A percentile compares a stretch with the other conserved stretches of the same genome.
These are phyloP conservation scores for Aspergillus floridensis DNA, from an alignment of 2,329 filamentous ascomycete genomes.

Conservation along the genomic window DNA sequence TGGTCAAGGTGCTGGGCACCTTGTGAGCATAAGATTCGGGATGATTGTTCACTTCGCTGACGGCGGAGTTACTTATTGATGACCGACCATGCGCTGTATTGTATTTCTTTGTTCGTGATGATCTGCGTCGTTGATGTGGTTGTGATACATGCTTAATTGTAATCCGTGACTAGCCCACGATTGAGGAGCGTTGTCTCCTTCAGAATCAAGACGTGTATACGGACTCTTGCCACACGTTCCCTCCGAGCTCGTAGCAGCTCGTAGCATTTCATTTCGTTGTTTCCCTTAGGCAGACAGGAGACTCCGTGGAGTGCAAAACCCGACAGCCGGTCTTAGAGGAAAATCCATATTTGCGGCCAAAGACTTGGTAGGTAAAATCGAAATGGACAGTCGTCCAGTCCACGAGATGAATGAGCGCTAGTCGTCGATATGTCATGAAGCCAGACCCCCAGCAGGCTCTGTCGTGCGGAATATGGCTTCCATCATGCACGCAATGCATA, in stretches of 20 bases:
- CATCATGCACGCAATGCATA: not conserved
- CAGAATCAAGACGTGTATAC: not conserved
- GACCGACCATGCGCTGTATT: constrained; percentile 16
- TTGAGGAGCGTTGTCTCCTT: not conserved
- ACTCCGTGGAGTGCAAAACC: not conserved
- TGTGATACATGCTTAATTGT: constrained; percentile 2
- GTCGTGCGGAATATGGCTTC: not conserved
- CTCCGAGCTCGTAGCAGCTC: not conserved
- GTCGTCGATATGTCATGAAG: not conserved
- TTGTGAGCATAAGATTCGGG: constrained; percentile 21
- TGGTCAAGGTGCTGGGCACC: constrained; percentile 30
- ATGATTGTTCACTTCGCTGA: constrained; percentile 24
- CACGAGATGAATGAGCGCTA: not conserved
- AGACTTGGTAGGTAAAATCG: not conserved
- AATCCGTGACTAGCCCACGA: not conserved
- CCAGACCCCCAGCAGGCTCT: not conserved
- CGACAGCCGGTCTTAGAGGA: not conserved
- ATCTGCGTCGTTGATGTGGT: constrained; percentile 27
- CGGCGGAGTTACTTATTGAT: constrained; percentile 36
- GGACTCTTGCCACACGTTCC: not conserved
- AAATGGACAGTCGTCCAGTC: not conserved
- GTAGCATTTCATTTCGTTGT: not conserved
- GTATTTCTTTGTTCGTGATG: constrained; percentile 44
- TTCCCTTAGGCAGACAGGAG: not conserved
- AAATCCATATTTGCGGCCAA: not conserved